A percentile compares a stretch with the other conserved stretches of the same genome.
phyloP scores from a whole-genome alignment of 352 stramenopile species.

The Blastocystis sp. region DNA sequence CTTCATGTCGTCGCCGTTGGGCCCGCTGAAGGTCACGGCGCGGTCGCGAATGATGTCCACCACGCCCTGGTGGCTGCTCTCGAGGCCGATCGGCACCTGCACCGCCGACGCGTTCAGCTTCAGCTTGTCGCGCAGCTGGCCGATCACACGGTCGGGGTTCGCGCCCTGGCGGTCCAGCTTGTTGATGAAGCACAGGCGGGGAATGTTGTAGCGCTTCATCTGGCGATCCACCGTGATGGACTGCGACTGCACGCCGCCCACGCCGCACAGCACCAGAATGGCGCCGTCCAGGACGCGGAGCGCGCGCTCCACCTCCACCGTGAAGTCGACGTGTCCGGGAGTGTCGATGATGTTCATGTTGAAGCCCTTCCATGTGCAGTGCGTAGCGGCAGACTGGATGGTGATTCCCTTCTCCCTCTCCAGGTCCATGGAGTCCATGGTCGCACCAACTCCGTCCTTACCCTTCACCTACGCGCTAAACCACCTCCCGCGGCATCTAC shows the following conservation, averaged over 20 bases:
- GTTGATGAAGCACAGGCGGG: slow-evolving; percentile 97
- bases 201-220: slow-evolving; percentile 98
- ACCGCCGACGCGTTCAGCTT: slow-evolving; percentile 91
- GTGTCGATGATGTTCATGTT: slow-evolving; percentile 99
- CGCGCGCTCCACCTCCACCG: slow-evolving; percentile 94
- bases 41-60: slow-evolving; percentile 85
- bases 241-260: slow-evolving; percentile 89
- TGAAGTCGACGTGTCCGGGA: slow-evolving; percentile 98
- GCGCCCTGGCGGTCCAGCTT: slow-evolving; percentile 95
- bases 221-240: slow-evolving; percentile 96
- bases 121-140: slow-evolving; percentile 88
- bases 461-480: slow-evolving; percentile 79
- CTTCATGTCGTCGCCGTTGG: slow-evolving; percentile 80
- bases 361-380: slow-evolving; percentile 87
- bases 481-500: slow-evolving; percentile 70
- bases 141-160: slow-evolving; percentile 87
- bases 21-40: slow-evolving; percentile 77
- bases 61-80: slow-evolving; percentile 88
- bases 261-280: slow-evolving; percentile 86
- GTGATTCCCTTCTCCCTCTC: slow-evolving; percentile 99
- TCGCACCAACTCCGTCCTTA: slow-evolving; percentile 95
- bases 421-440: slow-evolving; percentile 99
- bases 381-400: slow-evolving; percentile 96
- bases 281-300: slow-evolving; percentile 95
- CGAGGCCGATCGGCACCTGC: slow-evolving; percentile 93